Evolutionary conservation across 192 early-diverging fungal species (phyloP), one percentile per base, ranked within the genome.

Genomic region (Radiomyces spectabilis): DNA sequence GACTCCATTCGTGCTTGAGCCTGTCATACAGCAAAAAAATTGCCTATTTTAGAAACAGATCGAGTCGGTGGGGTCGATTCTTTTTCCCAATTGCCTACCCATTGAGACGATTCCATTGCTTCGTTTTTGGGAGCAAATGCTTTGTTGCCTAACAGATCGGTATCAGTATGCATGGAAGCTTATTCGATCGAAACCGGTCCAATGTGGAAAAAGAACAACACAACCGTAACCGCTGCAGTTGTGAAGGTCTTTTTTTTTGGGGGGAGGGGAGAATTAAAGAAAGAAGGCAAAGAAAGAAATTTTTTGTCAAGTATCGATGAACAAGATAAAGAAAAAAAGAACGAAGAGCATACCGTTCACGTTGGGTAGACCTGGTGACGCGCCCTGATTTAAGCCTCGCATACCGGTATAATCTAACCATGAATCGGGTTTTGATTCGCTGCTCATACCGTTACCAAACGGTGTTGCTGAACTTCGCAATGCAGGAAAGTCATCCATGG

Each of bases 401-500:
- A 49, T 42, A 30, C 37, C 41, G 30, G 50, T 37, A 48, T 65
- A 45, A 25, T 57, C 51, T 55, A 53, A 12, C 46, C 57, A 53
- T 27, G 38, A 53, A 13, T 63, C 45, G 16, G 45, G 46, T 33
- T 50, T 63, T 32, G 47, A 31, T 4, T 50, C 35, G 13, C 27
- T 50, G 30, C 18, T 39, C 19, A 55, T 35, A 27, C 29, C 39
- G 40, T 49, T 42, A 41, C 35, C 37, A 40, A 50, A 55, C 16
- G 51, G 19, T 5, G 45, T 59, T 15, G 41, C 45, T 3, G 41
- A 49, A 49, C 57, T 59, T 54, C 46, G 53, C 15, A 66, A 30
- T 26, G 64, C 64, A 44, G 64, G 64, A 44, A 66, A 66, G 27
- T 66, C 64, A 40, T 66, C 64, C 32, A 59, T 53, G 16, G 64